A percentile compares a stretch with the other conserved stretches of the same genome.
Evolutionary conservation across 176 grass and related monocot genomes (phyloP).

Genomic region (Hyparrhenia diplandra): DNA sequence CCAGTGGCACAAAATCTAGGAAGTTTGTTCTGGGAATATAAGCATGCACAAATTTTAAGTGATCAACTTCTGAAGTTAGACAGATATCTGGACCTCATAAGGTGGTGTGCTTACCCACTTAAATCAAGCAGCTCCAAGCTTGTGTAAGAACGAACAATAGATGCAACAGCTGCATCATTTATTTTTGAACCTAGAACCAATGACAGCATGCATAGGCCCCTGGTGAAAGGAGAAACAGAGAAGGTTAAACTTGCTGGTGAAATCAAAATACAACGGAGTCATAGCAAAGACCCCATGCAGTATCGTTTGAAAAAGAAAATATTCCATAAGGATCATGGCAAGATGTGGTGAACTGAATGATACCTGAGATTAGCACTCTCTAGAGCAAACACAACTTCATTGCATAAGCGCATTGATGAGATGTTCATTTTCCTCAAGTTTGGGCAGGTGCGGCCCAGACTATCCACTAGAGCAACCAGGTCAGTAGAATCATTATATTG

Average conservation of each 20-base stretch:
- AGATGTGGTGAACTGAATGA: not conserved
- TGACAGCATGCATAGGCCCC: slow-evolving; percentile 66
- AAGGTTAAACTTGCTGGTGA: not conserved
- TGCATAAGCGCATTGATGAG: slow-evolving; percentile 64
- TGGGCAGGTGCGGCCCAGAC: slow-evolving; percentile 65
- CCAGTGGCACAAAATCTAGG: not conserved
- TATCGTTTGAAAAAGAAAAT: not conserved
- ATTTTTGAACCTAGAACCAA: slow-evolving; percentile 69
- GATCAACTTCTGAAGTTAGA: not conserved
- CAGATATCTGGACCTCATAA: not conserved
- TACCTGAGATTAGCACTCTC: slow-evolving; percentile 77
- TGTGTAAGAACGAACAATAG: slow-evolving; percentile 61
- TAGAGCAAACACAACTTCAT: slow-evolving; percentile 75
- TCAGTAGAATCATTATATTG: slow-evolving; percentile 77
- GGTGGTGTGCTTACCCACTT: slow-evolving; percentile 54
- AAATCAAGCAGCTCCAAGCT: slow-evolving; percentile 92
- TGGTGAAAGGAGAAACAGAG: slow-evolving; percentile 26
- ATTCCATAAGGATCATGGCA: not conserved
- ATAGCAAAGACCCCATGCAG: not conserved
- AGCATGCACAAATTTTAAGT: too few relatives aligned
- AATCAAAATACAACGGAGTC: not conserved
- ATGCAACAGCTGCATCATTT: slow-evolving; percentile 85
- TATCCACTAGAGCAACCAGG: slow-evolving; percentile 66
- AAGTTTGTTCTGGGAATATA: not conserved
- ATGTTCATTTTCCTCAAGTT: slow-evolving; percentile 71